Percentiles rank a stretch among this genome's conserved stretches.
Evolutionary conservation across 2,329 filamentous ascomycete species (phyloP).

Genomic region (Cladosporium sp.): DNA sequence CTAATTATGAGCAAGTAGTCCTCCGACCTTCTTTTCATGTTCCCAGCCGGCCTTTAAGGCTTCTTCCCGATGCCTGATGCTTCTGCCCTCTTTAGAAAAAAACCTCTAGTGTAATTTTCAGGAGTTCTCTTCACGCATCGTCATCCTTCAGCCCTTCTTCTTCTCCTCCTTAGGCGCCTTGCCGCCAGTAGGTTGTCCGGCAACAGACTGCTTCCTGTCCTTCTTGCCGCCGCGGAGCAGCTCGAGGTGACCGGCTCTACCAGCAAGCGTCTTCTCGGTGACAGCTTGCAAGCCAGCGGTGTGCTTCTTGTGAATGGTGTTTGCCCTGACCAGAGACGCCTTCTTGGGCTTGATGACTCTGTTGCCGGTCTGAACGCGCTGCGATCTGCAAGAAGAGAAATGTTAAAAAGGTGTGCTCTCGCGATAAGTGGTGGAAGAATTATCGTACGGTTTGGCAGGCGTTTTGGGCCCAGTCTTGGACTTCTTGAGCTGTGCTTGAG

Average conservation of each 20-base stretch:
- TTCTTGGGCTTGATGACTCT: constrained; percentile 66
- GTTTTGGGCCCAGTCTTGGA: constrained; percentile 21
- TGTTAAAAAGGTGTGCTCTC: background rate
- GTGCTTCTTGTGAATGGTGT: constrained; percentile 64
- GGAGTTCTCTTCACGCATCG: background rate
- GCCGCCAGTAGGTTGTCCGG: constrained; percentile 7
- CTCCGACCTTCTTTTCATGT: background rate
- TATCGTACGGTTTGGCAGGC: constrained; percentile 19
- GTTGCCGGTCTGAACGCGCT: constrained; percentile 43
- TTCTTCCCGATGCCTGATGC: background rate
- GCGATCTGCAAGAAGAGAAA: constrained; percentile 18
- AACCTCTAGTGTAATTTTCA: too few relatives aligned
- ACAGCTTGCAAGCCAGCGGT: constrained; percentile 58
- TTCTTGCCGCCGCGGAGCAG: constrained; percentile 64
- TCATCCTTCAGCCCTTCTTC: constrained; percentile 6
- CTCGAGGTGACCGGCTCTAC: constrained; percentile 67
- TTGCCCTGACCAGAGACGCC: constrained; percentile 53
- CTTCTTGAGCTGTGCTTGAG: constrained; percentile 29
- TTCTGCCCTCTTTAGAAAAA: too few relatives aligned
- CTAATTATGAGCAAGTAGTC: too few relatives aligned
- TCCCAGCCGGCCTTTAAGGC: background rate
- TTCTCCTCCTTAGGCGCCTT: constrained; percentile 3
- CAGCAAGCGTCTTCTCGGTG: constrained; percentile 64
- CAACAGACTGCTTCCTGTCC: constrained; percentile 35
- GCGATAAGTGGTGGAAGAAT: background rate